Percentiles rank a stretch among this genome's conserved stretches.
These are phyloP conservation scores for Apiospora hydei DNA, from an alignment of 2,329 filamentous ascomycete genomes.

Conservation along the genomic window DNA sequence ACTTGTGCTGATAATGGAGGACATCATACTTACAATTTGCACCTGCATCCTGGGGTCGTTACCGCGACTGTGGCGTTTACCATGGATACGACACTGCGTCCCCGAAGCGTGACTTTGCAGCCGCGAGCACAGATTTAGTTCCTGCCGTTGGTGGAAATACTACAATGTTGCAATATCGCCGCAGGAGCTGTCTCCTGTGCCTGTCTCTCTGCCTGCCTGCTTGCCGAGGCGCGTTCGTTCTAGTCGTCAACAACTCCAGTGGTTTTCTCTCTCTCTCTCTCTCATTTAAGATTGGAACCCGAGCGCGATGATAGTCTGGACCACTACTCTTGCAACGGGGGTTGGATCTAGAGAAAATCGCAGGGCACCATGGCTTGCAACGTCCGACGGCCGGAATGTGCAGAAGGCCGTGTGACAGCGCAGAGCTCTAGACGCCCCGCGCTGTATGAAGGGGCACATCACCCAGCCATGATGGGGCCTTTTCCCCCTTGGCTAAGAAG, in stretches of 20 bases:
- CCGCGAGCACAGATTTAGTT: slow-evolving; percentile 7
- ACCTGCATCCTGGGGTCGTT: neutral
- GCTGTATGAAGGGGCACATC: slow-evolving; percentile 19
- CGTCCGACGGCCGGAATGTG: neutral
- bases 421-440: slow-evolving; percentile 1
- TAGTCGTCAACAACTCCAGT: neutral
- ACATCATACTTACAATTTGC: neutral
- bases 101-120: neutral
- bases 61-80: slow-evolving; percentile 24
- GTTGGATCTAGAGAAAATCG: slow-evolving; percentile 6
- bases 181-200: neutral
- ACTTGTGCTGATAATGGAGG: neutral
- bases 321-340: slow-evolving; percentile 15
- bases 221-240: neutral
- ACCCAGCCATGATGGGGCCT: slow-evolving; percentile 9
- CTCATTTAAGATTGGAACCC: slow-evolving; percentile 13
- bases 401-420: slow-evolving; percentile 4
- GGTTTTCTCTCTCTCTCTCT: neutral
- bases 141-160: slow-evolving; percentile 19
- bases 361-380: slow-evolving; percentile 20
- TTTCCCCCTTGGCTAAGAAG: neutral
- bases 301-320: neutral
- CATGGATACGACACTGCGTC: slow-evolving; percentile 5
- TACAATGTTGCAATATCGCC: neutral
- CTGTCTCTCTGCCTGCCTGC: neutral